Evolutionary conservation across 495 filamentous ascomycete genomes (phyloP).

Genomic region (Thermochaetoides thermophila): DNA sequence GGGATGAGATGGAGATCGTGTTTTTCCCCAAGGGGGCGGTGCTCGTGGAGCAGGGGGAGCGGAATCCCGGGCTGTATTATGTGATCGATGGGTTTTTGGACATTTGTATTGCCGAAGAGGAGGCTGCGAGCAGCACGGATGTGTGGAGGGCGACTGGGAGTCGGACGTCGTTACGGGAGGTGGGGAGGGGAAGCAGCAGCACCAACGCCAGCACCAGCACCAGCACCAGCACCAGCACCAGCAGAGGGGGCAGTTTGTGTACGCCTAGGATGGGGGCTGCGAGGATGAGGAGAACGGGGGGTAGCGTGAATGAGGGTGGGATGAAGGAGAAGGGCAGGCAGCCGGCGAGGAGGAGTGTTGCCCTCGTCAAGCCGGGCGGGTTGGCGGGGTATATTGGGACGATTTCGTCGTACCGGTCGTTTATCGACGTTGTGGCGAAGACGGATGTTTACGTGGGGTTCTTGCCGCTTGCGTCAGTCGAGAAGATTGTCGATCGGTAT

Average conservation of each 20-base stretch:
- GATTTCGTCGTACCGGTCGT: conserved; percentile 86
- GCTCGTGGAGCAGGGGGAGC: conserved; percentile 91
- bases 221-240: conserved; percentile 23
- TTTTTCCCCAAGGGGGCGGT: conserved; percentile 91
- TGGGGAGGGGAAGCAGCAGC: too few relatives aligned
- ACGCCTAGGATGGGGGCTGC: conserved; percentile 9
- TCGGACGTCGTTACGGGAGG: conserved; percentile 19
- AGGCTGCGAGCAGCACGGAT: conserved; percentile 19
- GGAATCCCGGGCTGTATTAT: conserved; percentile 92
- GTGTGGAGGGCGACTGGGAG: conserved; percentile 20
- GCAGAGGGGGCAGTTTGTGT: conserved; percentile 18
- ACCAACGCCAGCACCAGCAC: conserved; percentile 22
- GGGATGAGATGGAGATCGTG: conserved; percentile 91
- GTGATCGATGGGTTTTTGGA: conserved; percentile 96
- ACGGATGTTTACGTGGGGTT: conserved; percentile 98
- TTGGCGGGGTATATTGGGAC: conserved; percentile 89
- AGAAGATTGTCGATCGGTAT: conserved; percentile 81
- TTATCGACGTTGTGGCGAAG: conserved; percentile 92
- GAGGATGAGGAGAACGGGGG: conserved; percentile 7
- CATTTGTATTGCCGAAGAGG: conserved; percentile 46
- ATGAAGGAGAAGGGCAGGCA: conserved; percentile 8
- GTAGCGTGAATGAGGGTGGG: conserved; percentile 6
- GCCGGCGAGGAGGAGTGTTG: conserved; percentile 46
- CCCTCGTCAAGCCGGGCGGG: conserved; percentile 86
- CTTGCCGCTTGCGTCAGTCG: conserved; percentile 69